Evolutionary conservation across 352 stramenopile genomes (phyloP), one percentile per base, ranked within the genome.

Genomic region (Phytophthora crassamura): DNA sequence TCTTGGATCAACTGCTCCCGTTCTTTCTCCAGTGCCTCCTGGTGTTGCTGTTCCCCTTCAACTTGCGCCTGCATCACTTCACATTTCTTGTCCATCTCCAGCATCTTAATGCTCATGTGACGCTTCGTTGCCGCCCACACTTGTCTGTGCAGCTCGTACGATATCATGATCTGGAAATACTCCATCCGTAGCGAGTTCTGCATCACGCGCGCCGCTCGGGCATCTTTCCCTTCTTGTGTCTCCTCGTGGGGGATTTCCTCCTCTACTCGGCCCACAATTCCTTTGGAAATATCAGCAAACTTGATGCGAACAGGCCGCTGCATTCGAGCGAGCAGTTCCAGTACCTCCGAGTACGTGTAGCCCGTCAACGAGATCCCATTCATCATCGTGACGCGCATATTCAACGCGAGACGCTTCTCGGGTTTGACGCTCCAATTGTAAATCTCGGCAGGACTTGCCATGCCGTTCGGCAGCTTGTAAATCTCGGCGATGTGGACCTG

Each of bases 351-450:
- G 64, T 94, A 96, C 11, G 86, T 93, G 60, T 83, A 94, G 0
- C 88, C 88, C 2, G 86, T 81, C 35, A 96, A 34, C 3, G 88
- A 74, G 32, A 91, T 77, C 9, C 84, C 84, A 59, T 92, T 88
- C 74, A 96, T 93, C 52, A 82, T 82, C 0, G 86, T 92, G 74
- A 96, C 88, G 18, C 88, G 79, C 82, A 96, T 94, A 33, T 88
- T 89, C 20, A 90, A 59, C 28, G 82, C 67, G 47, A 96, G 72
- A 34, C 86, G 86, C 83, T 93, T 92, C 64, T 94, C 88, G 20
- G 88, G 86, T 47, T 96, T 96, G 48, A 94, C 85, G 63, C 88
- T 89, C 88, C 88, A 96, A 66, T 96, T 96, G 76, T 96, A 96
- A 59, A 95, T 92, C 70, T 95, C 88, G 6, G 88, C 88, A 40